Percentiles rank a stretch among this genome's conserved stretches.
Conservation (phyloP, 305 asterid species). For the Lippia alba region DNA sequence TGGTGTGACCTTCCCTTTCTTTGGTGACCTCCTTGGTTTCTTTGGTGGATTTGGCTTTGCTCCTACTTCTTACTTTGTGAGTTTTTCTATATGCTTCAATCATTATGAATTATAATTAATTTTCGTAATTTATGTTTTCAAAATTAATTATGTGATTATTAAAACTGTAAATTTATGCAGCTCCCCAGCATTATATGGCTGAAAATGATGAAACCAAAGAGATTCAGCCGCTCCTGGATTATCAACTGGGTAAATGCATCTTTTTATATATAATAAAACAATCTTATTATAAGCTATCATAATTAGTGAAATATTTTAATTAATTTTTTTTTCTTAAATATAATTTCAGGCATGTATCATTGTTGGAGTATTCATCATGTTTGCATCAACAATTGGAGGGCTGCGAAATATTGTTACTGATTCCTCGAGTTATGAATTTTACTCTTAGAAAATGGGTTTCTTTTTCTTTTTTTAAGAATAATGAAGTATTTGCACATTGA, state of each 20-base stretch:
- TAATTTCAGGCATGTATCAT: conserved; percentile 66
- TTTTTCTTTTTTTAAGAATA: neutral
- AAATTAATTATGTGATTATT: neutral
- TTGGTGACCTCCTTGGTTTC: conserved; percentile 97
- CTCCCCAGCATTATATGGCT: conserved; percentile 94
- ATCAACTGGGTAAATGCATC: conserved; percentile 75
- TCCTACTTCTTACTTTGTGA: conserved; percentile 95
- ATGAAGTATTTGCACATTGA: neutral
- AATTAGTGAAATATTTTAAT: too few species aligned
- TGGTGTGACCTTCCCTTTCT: conserved; percentile 93
- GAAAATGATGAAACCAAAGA: conserved; percentile 72
- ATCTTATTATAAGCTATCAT: neutral
- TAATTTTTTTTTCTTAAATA: too few species aligned
- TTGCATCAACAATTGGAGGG: conserved; percentile 91
- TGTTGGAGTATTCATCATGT: conserved; percentile 84
- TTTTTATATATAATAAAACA: neutral
- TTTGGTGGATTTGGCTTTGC: conserved; percentile 99
- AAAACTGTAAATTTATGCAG: conserved; percentile 44
- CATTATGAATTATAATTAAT: neutral
- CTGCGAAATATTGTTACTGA: conserved; percentile 77
- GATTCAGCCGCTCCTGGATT: conserved; percentile 82
- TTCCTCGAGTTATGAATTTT: conserved; percentile 77
- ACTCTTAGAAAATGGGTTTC: conserved; percentile 42
- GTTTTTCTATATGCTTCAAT: conserved; percentile 27
- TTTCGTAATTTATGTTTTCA: neutral